Percentiles rank a stretch among this genome's conserved stretches.
Evolutionary conservation across 805 yeast genomes (phyloP).

Genomic region (Wickerhamomyces mucosus): DNA sequence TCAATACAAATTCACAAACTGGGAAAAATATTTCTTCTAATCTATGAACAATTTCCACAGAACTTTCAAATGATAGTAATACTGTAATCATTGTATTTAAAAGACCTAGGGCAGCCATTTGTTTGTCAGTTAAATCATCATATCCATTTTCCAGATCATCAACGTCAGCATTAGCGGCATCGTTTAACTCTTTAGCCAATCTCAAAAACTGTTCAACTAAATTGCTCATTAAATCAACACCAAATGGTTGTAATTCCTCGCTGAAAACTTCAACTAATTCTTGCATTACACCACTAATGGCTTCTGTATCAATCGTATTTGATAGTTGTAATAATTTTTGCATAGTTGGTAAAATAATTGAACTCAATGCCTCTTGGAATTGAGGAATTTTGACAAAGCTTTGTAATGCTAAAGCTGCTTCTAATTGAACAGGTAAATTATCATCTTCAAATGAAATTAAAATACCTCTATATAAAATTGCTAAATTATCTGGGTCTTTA

Average conservation of each 20-base stretch:
- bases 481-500: slow-evolving; percentile 26
- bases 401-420: slow-evolving; percentile 81
- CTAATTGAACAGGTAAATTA: slow-evolving; percentile 66
- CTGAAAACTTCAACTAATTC: slow-evolving; percentile 87
- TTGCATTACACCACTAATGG: slow-evolving; percentile 85
- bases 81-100: slow-evolving; percentile 78
- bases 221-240: slow-evolving; percentile 55
- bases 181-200: slow-evolving; percentile 60
- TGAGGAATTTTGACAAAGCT: slow-evolving; percentile 56
- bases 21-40: slow-evolving; percentile 65
- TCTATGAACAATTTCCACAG: slow-evolving; percentile 51
- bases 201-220: slow-evolving; percentile 66
- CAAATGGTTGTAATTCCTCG: slow-evolving; percentile 85
- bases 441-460: slow-evolving; percentile 30
- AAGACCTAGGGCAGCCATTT: slow-evolving; percentile 74
- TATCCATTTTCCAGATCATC: slow-evolving; percentile 25
- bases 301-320: slow-evolving; percentile 77
- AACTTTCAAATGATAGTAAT: slow-evolving; percentile 72
- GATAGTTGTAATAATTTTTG: slow-evolving; percentile 66
- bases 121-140: slow-evolving; percentile 52
- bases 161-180: slow-evolving; percentile 38
- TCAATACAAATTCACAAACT: slow-evolving; percentile 56
- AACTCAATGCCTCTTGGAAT: slow-evolving; percentile 59
- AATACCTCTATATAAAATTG: slow-evolving; percentile 36
- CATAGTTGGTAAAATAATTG: slow-evolving; percentile 73